These are phyloP conservation scores for Pyrenophora graminea DNA, from an alignment of 2,329 filamentous ascomycete genomes.

Conservation along the genomic window DNA sequence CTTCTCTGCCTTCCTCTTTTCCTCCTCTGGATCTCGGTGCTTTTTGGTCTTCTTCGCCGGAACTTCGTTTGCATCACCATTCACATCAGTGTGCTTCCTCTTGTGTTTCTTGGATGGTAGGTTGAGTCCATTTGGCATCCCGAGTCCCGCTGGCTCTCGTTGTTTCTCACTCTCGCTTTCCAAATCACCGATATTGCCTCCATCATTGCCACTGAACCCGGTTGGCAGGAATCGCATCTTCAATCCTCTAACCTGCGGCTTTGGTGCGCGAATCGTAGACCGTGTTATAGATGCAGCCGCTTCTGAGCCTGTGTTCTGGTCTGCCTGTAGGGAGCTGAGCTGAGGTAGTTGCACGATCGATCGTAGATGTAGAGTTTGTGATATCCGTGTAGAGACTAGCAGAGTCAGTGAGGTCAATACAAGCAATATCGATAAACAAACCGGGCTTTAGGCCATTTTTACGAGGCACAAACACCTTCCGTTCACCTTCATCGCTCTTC, in stretches of 20 bases:
- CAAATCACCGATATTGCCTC: conserved; percentile 49
- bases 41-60: conserved; percentile 48
- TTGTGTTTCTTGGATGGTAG: conserved; percentile 44
- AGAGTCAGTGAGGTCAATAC: conserved; percentile 11
- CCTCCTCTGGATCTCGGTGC: conserved; percentile 38
- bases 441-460: conserved; percentile 60
- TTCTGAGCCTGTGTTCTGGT: conserved; percentile 45
- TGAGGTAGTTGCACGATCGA: conserved; percentile 62
- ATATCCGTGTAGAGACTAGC: conserved; percentile 47
- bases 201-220: conserved; percentile 57
- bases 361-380: conserved; percentile 67
- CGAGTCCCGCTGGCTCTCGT: conserved; percentile 27
- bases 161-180: conserved; percentile 52
- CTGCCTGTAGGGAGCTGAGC: conserved; percentile 48
- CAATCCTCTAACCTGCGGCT: conserved; percentile 69
- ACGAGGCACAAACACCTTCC: conserved; percentile 65
- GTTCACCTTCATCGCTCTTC: conserved; percentile 56
- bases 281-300: conserved; percentile 51
- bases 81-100: conserved; percentile 43
- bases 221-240: conserved; percentile 70
- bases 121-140: conserved; percentile 28
- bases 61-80: conserved; percentile 34
- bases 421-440: conserved; percentile 45
- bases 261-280: conserved; percentile 57
- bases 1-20: conserved; percentile 46